Evolutionary conservation across 371 early-diverging fungal species (phyloP).

Genomic region (Parasitella parasitica): DNA sequence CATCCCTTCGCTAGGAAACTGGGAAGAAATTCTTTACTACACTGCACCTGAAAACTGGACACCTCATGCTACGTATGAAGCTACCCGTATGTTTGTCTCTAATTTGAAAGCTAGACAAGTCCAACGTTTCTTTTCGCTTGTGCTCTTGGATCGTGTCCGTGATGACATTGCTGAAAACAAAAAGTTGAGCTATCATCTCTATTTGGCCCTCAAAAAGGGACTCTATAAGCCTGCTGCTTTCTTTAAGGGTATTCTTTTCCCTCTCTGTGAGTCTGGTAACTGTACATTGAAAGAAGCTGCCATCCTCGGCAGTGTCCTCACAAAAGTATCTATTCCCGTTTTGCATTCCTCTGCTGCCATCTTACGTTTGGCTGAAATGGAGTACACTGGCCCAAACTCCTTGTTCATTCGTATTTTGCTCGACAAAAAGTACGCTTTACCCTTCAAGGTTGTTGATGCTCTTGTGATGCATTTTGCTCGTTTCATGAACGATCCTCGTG

Average conservation of each 20-base stretch:
- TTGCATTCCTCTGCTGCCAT: slow-evolving; percentile 95
- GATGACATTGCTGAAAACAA: slow-evolving; percentile 94
- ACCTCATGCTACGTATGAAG: slow-evolving; percentile 94
- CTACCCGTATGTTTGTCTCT: slow-evolving; percentile 94
- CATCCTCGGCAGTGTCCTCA: slow-evolving; percentile 88
- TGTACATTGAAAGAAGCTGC: slow-evolving; percentile 98
- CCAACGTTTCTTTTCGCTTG: slow-evolving; percentile 84
- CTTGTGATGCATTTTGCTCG: slow-evolving; percentile 92
- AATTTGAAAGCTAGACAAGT: slow-evolving; percentile 91
- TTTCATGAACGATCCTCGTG: slow-evolving; percentile 79
- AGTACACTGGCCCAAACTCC: slow-evolving; percentile 93
- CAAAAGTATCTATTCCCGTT: slow-evolving; percentile 92
- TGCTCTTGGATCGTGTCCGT: slow-evolving; percentile 89
- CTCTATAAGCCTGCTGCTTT: slow-evolving; percentile 97
- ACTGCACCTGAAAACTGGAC: slow-evolving; percentile 95
- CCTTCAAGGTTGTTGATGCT: slow-evolving; percentile 94
- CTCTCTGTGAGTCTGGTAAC: slow-evolving; percentile 91
- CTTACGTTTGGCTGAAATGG: slow-evolving; percentile 94
- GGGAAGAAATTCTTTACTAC: slow-evolving; percentile 94
- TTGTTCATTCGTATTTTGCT: slow-evolving; percentile 93
- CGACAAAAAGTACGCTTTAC: slow-evolving; percentile 98
- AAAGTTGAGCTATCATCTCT: slow-evolving; percentile 94
- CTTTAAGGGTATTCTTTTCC: slow-evolving; percentile 96
- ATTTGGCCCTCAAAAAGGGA: slow-evolving; percentile 94
- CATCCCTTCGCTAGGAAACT: slow-evolving; percentile 91